Evolutionary conservation across 1,139 yeast species (phyloP), one percentile per base, ranked within the genome.

Genomic region (Insectozyma bohioensis): DNA sequence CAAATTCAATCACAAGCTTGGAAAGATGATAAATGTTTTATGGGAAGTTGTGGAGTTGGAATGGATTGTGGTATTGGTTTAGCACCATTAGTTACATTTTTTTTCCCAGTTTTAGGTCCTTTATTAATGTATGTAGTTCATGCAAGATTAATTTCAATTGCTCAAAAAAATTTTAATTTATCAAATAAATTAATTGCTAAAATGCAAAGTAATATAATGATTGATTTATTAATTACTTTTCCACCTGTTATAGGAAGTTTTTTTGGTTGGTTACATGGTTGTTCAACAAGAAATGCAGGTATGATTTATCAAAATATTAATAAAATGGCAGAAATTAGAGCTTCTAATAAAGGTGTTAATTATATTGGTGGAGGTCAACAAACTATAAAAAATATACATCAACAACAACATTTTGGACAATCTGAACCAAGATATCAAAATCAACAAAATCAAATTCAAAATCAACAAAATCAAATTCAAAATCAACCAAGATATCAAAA

Each of bases 231-330:
- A 22, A 75, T 88, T 26, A 72, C 92, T 2, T 62, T 90, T 25
- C 81, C 92, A 0, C 97, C 97, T 0, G 49, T 87, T 4, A 58
- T 88, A 23, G 97, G 97, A 1, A 67, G 79, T 3, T 58, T 87
- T 29, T 74, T 87, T 39, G 67, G 85, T 10, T 90, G 95, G 88
- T 43, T 90, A 55, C 77, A 85, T 54, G 85, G 81, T 1, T 85
- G 95, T 50, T 85, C 95, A n/a, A 85, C 96, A 0, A 64, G 95
- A 48, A 90, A 88, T 56, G 95, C 95, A 0, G 87, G 88, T 0
- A 49, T 85, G 48, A 68, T 86, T 6, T 87, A 79, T 52, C 70
- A 67, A 16, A 66, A 63, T 39, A 52, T 77, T 31, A 54, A 58
- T n/a, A 58, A 63, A 32, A 46, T 63, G 36, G 66, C 71, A 0